Evolutionary conservation across 1,284 basidiomycete species (phyloP).

Genomic region (Thecaphora thlaspeos): DNA sequence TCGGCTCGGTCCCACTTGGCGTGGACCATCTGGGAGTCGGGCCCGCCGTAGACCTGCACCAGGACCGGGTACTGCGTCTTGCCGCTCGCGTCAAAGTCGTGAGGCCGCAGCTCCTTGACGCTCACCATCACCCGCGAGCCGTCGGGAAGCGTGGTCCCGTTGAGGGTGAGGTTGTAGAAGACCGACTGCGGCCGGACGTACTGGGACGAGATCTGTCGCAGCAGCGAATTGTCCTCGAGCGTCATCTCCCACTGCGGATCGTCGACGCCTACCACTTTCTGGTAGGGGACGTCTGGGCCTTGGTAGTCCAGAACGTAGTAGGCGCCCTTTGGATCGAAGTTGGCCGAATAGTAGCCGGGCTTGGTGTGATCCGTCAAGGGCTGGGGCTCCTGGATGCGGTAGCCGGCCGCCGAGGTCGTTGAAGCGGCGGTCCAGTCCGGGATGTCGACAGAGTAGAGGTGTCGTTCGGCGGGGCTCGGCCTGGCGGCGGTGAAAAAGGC

Average conservation of each 20-base stretch:
- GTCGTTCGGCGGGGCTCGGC: constrained; percentile 76
- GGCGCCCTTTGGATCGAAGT: constrained; percentile 52
- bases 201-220: constrained; percentile 70
- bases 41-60: constrained; percentile 73
- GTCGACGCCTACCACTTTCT: constrained; percentile 72
- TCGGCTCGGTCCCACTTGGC: constrained; percentile 26
- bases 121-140: constrained; percentile 68
- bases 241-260: constrained; percentile 62
- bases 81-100: constrained; percentile 85
- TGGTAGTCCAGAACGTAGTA: constrained; percentile 79
- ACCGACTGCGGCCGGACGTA: constrained; percentile 73
- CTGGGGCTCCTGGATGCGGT: constrained; percentile 64
- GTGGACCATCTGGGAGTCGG: constrained; percentile 65
- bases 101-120: constrained; percentile 83
- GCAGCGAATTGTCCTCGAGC: constrained; percentile 70
- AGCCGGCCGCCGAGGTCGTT: constrained; percentile 62
- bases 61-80: constrained; percentile 85
- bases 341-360: constrained; percentile 66
- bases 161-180: constrained; percentile 51
- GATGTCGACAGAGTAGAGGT: constrained; percentile 66
- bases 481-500: constrained; percentile 86
- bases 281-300: constrained; percentile 84
- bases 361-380: constrained; percentile 69
- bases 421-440: constrained; percentile 27
- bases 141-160: constrained; percentile 16